phyloP scores from a whole-genome alignment of 495 filamentous ascomycete genomes.

The Aspergillus affinis region DNA sequence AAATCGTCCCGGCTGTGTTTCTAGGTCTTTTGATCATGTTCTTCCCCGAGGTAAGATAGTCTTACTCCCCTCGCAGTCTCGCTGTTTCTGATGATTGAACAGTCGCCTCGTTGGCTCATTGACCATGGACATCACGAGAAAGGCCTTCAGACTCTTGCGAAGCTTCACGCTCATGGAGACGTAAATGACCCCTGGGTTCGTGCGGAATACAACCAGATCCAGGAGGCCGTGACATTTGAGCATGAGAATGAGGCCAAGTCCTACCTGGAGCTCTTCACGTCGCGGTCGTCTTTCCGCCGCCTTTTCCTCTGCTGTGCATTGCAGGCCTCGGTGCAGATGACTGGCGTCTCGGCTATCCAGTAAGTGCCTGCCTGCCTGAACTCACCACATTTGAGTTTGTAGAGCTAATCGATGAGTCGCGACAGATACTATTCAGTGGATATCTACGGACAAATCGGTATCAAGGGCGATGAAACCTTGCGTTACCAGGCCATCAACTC shows the following conservation, averaged over 20 bases:
- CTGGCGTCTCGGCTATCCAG: constrained; percentile 71
- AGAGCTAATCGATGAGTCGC: neutral
- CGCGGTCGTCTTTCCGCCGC: constrained; percentile 64
- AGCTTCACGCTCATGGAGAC: constrained; percentile 49
- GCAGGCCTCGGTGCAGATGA: constrained; percentile 72
- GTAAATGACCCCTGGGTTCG: constrained; percentile 44
- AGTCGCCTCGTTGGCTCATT: constrained; percentile 60
- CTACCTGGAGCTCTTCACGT: constrained; percentile 64
- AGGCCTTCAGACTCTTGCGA: constrained; percentile 50
- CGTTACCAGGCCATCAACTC: constrained; percentile 72
- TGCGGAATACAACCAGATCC: constrained; percentile 43
- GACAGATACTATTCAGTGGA: constrained; percentile 63
- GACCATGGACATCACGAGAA: constrained; percentile 47
- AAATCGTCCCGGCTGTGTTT: constrained; percentile 41
- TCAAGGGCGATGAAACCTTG: constrained; percentile 59
- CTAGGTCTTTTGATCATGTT: constrained; percentile 42
- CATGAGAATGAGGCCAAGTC: constrained; percentile 68
- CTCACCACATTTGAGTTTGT: neutral
- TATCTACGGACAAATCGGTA: constrained; percentile 68
- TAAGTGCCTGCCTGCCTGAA: constrained; percentile 16
- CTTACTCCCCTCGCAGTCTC: too few relatives aligned
- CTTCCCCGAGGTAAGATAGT: constrained; percentile 46
- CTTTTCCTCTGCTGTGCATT: constrained; percentile 66
- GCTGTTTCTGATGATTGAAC: constrained; percentile 8
- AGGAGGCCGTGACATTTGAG: constrained; percentile 41